A percentile compares a stretch with the other conserved stretches of the same genome.
phyloP scores from a whole-genome alignment of 768 basidiomycete genomes.

The Sarcodon aspratus region DNA sequence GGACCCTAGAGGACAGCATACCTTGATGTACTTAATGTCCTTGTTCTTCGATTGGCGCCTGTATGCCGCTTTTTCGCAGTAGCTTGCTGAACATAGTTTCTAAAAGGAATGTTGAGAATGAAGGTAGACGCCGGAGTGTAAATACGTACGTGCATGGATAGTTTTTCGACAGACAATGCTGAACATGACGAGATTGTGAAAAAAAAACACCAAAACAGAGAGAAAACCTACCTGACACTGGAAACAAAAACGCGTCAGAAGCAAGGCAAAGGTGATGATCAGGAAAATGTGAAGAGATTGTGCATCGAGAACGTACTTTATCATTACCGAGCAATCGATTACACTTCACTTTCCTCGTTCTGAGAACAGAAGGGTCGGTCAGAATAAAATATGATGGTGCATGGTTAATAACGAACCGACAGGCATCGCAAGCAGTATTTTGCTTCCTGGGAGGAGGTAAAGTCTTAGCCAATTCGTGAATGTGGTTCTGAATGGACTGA shows the following conservation, averaged over 20 bases:
- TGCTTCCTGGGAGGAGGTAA: constrained; percentile 83
- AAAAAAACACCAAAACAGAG: constrained; percentile 5
- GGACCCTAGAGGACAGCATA: constrained; percentile 17
- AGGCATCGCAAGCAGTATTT: constrained; percentile 90
- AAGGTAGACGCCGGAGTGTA: constrained; percentile 11
- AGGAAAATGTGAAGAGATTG: background rate
- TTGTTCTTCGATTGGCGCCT: constrained; percentile 47
- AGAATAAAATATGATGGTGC: background rate
- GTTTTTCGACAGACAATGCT: constrained; percentile 84
- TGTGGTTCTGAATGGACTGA: constrained; percentile 67
- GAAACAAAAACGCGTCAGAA: constrained; percentile 5
- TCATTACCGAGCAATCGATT: constrained; percentile 73
- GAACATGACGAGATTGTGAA: background rate
- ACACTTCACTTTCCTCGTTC: constrained; percentile 85
- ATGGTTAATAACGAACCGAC: constrained; percentile 40
- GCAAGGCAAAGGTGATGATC: constrained; percentile 6
- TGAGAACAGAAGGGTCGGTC: constrained; percentile 15
- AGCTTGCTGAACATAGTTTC: constrained; percentile 74
- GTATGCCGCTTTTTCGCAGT: constrained; percentile 72
- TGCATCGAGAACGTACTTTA: constrained; percentile 40
- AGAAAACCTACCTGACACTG: constrained; percentile 52
- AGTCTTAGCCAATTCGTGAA: constrained; percentile 70
- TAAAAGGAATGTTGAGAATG: constrained; percentile 16
- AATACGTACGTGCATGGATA: constrained; percentile 75
- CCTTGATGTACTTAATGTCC: constrained; percentile 42